Percentiles rank a stretch among this genome's conserved stretches.
These are phyloP conservation scores for Ilyonectria mors-panacis DNA, from an alignment of 2,329 filamentous ascomycete species.

Conservation along the genomic window DNA sequence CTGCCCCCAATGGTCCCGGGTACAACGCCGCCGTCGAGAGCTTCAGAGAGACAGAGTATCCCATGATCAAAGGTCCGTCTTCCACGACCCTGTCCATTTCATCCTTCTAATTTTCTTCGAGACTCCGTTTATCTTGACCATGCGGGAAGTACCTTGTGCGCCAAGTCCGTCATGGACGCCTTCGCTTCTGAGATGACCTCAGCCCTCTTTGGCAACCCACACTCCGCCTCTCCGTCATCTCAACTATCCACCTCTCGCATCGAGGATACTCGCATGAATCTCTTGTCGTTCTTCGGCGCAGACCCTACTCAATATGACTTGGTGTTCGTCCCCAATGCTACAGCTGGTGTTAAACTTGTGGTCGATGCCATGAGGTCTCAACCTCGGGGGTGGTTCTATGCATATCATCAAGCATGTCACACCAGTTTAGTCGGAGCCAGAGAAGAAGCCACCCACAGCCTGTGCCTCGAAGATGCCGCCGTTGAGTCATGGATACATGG, in stretches of 20 bases:
- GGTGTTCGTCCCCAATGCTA: constrained; percentile 93
- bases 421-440: constrained; percentile 89
- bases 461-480: constrained; percentile 76
- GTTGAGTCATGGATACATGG: constrained; percentile 76
- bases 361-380: constrained; percentile 81
- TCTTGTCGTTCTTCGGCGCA: constrained; percentile 85
- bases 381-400: constrained; percentile 82
- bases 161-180: constrained; percentile 84
- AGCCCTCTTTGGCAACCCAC: constrained; percentile 90
- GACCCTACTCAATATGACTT: constrained; percentile 87
- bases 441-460: constrained; percentile 75
- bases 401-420: constrained; percentile 87
- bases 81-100: not conserved
- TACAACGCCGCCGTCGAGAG: constrained; percentile 74
- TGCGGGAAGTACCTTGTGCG: constrained; percentile 89
- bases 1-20: constrained; percentile 33
- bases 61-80: constrained; percentile 75
- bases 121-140: constrained; percentile 90
- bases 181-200: constrained; percentile 85
- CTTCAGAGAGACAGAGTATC: constrained; percentile 74
- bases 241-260: constrained; percentile 82
- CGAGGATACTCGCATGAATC: constrained; percentile 80
- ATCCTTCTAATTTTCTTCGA: constrained; percentile 51
- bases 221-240: constrained; percentile 87
- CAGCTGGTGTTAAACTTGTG: constrained; percentile 90